Evolutionary conservation across 2,329 filamentous ascomycete species (phyloP).

Genomic region (Fusarium aywerte): DNA sequence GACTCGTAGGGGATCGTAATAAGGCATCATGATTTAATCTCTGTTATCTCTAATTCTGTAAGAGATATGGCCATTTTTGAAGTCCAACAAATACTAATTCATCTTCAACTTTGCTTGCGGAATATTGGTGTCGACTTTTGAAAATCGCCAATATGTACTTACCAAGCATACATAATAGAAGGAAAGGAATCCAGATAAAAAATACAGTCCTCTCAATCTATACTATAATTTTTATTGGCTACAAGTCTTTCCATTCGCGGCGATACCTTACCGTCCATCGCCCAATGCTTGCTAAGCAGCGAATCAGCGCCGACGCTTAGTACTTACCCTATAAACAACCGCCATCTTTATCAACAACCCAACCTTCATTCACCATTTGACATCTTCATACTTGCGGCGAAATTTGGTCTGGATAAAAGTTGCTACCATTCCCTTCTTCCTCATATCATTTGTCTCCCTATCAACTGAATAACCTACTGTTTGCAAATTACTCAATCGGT

Average conservation of each 20-base stretch:
- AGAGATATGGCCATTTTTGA: not conserved
- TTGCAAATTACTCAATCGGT: not conserved
- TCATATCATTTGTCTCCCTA: not conserved
- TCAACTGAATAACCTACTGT: not conserved
- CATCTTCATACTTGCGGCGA: not conserved
- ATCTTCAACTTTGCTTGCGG: no score
- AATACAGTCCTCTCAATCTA: not conserved
- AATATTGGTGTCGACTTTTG: not conserved
- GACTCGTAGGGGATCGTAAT: no score
- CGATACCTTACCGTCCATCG: slow-evolving; percentile 2
- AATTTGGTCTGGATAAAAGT: not conserved
- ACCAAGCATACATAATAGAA: not conserved
- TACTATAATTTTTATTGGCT: not conserved
- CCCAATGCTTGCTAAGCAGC: slow-evolving; percentile 32
- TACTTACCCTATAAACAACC: slow-evolving; percentile 36
- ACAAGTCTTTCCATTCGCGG: slow-evolving; percentile 5
- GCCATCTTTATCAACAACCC: not conserved
- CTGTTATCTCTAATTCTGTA: not conserved
- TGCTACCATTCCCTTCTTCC: not conserved
- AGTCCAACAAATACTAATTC: not conserved
- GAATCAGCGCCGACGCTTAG: slow-evolving; percentile 37
- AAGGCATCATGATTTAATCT: no score
- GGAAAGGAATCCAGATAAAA: not conserved
- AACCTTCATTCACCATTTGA: not conserved
- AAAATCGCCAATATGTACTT: not conserved